Conservation (phyloP, 768 basidiomycete genomes). For the Lactarius sanguifluus region DNA sequence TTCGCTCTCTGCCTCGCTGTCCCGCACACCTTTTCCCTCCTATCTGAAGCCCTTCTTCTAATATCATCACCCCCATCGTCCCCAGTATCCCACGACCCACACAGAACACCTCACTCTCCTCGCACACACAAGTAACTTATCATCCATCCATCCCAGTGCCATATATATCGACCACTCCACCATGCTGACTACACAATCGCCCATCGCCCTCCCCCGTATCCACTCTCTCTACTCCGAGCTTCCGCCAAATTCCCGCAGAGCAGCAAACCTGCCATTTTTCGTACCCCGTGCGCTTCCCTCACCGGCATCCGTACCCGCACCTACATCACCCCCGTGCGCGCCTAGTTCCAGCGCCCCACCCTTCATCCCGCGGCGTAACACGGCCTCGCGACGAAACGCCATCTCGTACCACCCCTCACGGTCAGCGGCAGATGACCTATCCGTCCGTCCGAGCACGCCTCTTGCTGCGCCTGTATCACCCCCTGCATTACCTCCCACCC, state of each 20-base stretch:
- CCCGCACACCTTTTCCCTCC: not conserved
- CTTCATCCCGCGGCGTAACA: slow-evolving; percentile 12
- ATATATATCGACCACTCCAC: slow-evolving; percentile 10
- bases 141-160: not conserved
- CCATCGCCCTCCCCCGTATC: slow-evolving; percentile 20
- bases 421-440: slow-evolving; percentile 9
- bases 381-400: slow-evolving; percentile 23
- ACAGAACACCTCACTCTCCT: not conserved
- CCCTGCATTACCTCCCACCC: not conserved
- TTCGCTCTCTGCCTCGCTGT: slow-evolving; percentile 1
- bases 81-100: slow-evolving; percentile 2
- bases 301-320: not conserved
- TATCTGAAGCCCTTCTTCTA: not conserved
- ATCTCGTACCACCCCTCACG: slow-evolving; percentile 22
- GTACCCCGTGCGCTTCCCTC: slow-evolving; percentile 16
- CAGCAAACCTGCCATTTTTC: slow-evolving; percentile 30
- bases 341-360: slow-evolving; percentile 11
- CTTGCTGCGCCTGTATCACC: not conserved
- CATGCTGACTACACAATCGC: slow-evolving; percentile 30
- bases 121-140: slow-evolving; percentile 6
- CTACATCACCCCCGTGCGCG: not conserved
- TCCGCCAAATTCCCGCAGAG: slow-evolving; percentile 29
- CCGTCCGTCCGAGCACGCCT: slow-evolving; percentile 2
- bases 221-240: slow-evolving; percentile 30
- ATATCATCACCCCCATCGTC: not conserved